Conservation (phyloP, 208 protist species). For the Acanthamoeba healyi region DNA sequence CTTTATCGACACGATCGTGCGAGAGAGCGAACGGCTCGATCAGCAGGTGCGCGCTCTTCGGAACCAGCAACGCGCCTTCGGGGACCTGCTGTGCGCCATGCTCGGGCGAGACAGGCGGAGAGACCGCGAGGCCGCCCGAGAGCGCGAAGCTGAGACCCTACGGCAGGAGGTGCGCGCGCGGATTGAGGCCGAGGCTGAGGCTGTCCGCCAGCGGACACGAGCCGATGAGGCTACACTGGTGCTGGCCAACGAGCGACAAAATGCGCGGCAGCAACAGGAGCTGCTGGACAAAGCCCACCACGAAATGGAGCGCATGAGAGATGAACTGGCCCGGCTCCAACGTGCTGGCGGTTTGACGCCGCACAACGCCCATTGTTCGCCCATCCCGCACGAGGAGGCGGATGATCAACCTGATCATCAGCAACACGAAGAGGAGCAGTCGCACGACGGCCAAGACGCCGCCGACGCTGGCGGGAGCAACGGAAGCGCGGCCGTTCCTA, state of each 20-base stretch:
- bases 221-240: not conserved
- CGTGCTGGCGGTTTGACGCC: too few species aligned
- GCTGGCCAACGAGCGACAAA: not conserved
- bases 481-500: too few species aligned
- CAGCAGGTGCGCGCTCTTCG: not conserved
- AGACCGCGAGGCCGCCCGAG: not conserved
- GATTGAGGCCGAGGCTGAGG: not conserved
- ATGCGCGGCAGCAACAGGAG: not conserved
- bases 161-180: not conserved
- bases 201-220: not conserved
- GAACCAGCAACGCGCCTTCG: not conserved
- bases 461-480: too few species aligned
- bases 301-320: not conserved
- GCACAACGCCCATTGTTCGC: too few species aligned
- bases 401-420: too few species aligned
- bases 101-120: not conserved
- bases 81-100: slow-evolving; percentile 15
- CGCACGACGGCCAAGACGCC: too few species aligned
- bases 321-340: too few species aligned
- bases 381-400: too few species aligned
- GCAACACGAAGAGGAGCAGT: too few species aligned
- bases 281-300: not conserved
- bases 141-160: not conserved
- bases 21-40: slow-evolving; percentile 15
- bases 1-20: not conserved